phyloP scores from a whole-genome alignment of 331 rosid genomes.

The Rosa hybrid region DNA sequence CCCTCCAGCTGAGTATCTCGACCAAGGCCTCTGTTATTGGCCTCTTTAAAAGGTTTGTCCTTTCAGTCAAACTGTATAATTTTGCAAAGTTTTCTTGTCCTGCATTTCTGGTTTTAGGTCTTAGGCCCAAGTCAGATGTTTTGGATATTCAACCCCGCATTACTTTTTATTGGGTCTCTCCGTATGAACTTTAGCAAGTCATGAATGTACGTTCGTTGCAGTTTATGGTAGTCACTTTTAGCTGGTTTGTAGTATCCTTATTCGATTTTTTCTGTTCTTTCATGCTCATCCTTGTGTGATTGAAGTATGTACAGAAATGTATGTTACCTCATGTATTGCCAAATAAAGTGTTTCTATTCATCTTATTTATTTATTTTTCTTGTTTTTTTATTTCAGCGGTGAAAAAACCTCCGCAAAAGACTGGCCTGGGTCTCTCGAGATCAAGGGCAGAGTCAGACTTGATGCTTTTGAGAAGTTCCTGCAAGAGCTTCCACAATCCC shows the following conservation, averaged over 20 bases:
- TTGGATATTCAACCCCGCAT: background rate
- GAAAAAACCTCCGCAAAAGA: conserved; percentile 72
- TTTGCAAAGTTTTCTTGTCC: background rate
- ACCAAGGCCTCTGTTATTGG: conserved; percentile 58
- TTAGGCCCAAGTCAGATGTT: background rate
- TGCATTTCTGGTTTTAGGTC: background rate
- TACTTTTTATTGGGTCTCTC: background rate
- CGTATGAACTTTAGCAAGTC: background rate
- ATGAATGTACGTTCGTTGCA: background rate
- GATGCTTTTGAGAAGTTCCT: conserved; percentile 93
- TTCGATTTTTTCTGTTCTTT: background rate
- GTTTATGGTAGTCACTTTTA: background rate
- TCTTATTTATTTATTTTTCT: background rate
- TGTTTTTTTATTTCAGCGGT: conserved; percentile 59
- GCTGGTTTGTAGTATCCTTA: background rate
- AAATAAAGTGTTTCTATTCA: background rate
- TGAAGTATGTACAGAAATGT: background rate
- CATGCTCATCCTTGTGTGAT: background rate
- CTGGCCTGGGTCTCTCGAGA: conserved; percentile 86
- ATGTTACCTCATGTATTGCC: background rate
- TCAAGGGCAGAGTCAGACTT: conserved; percentile 94
- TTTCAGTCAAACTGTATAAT: background rate
- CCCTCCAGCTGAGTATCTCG: conserved; percentile 68
- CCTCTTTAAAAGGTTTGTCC: conserved; percentile 67
- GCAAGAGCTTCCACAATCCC: conserved; percentile 80